Evolutionary conservation across 2,329 filamentous ascomycete genomes (phyloP), one percentile per base, ranked within the genome.

Genomic region (Calonectria naviculata): DNA sequence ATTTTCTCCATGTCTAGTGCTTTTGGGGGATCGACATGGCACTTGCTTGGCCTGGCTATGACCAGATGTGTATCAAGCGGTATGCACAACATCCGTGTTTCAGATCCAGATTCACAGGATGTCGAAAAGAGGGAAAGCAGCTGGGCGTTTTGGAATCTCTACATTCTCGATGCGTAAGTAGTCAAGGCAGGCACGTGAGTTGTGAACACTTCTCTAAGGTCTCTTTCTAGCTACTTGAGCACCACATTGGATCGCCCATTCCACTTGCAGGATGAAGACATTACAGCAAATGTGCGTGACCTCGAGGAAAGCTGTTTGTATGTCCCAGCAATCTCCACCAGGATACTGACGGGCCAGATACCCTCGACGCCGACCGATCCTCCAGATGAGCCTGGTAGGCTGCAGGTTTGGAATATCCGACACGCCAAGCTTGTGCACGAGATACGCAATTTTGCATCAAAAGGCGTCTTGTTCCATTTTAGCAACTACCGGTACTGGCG

Each of bases 11-110:
- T 71, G 42, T 68, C 58, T 26, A 65, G 49, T 21, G 36, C 60
- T 17, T 68, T 65, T 46, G 69, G 69, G 28, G 69, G 69, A 24
- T 71, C 69, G n/a, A 61, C 65, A 21, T 71, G 69, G 69, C 69
- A 71, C 26, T 60, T 71, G 26, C 44, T 71, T 17, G 65, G 63
- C 36, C 49, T 71, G 29, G 69, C 69, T 24, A 71, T 54, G 34
- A 71, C 65, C 19, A 26, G 60, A 15, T 71, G 69, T 28, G 65
- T 71, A 26, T 56, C 65, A 10, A 52, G 65, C 21, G 69, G 69
- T 34, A 65, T 71, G 60, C 69, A 71, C 36, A 71, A 65, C 15
- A 61, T 44, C 28, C 56, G 38, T 13, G 36, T 61, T 19, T 61
- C 56, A 17, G 56, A 61, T 9, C 56, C 56, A 15, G 36, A 61